Base-by-base conservation (phyloP, 805 yeast species). In the Ogataea sp. region DNA sequence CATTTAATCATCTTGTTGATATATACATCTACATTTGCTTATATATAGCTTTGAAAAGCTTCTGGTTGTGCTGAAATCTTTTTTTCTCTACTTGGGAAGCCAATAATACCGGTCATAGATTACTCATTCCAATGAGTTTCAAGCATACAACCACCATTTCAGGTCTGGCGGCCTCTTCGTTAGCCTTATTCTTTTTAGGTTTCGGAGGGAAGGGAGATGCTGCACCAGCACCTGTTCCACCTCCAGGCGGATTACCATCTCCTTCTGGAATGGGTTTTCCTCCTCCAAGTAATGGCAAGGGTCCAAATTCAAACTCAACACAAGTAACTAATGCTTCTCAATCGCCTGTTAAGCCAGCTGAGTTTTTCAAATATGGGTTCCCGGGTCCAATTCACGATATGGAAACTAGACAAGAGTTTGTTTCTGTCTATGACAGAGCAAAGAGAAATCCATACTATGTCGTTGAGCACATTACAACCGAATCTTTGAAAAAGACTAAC, bases 311-410 rank as follows among this genome's bases (percentile, higher is more conserved):
- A 9, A 34, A 17, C 16, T 14, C 26, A 15, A 28, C 21, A 9
- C 35, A 38, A 4, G 33, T 36, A 16, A 7, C 36, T 6, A 15
- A 27, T 10, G 42, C 55, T 11, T 43, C 62, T 36, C 60, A 52
- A 37, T 61, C 64, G 6, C 51, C 50, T 4, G 75, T 86, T 4
- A 70, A 76, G 43, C 98, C 97, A 0, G 72, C 75, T 18, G 95
- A 68, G 6, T 88, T 83, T 63, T 89, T 88, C 67, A 79, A 80
- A 50, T 89, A 84, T 56, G 98, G 98, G 3, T 87, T 85, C 53
- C 98, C 97, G 0, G 96, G 96, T 2, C 97, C 97, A 0, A 72
- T 84, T 25, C 94, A 87, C 58, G 98, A 93, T 55, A 61, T 90
- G 42, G 76, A 77, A 41, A 74, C 67, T 10, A 70, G 86, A 44